Conservation (phyloP, 352 stramenopile genomes). For the Pythium diclinum region DNA sequence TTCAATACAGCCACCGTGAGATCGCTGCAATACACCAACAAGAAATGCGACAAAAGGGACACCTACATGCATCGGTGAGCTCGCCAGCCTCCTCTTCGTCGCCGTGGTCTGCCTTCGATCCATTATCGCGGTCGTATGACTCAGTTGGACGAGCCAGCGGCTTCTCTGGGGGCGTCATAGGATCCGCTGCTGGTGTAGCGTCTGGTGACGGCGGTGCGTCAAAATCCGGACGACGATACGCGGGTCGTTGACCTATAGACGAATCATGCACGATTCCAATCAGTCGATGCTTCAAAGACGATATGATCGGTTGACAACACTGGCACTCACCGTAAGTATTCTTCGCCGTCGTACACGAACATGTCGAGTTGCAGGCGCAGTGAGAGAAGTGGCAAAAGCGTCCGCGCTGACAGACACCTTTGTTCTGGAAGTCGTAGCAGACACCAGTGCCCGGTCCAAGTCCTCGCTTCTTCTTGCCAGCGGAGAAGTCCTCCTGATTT, state of each 20-base stretch:
- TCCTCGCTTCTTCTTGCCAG: conserved; percentile 69
- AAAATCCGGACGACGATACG: conserved; percentile 80
- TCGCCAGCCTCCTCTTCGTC: conserved; percentile 74
- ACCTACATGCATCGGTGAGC: conserved; percentile 57
- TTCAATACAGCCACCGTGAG: neutral
- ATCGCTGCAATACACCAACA: neutral
- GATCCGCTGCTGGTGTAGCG: conserved; percentile 30
- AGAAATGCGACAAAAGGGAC: neutral
- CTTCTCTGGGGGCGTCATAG: conserved; percentile 40
- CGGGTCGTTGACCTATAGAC: conserved; percentile 60
- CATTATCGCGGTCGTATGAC: conserved; percentile 51
- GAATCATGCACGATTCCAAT: neutral
- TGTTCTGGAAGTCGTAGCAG: conserved; percentile 90
- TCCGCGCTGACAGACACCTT: conserved; percentile 78
- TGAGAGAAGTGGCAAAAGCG: conserved; percentile 87
- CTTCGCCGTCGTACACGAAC: conserved; percentile 71
- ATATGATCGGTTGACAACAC: neutral
- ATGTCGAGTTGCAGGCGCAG: conserved; percentile 85
- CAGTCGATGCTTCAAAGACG: neutral
- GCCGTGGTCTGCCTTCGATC: conserved; percentile 31
- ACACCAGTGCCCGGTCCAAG: conserved; percentile 60
- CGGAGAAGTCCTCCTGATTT: conserved; percentile 49
- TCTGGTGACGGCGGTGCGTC: conserved; percentile 72
- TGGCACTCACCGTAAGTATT: conserved; percentile 80
- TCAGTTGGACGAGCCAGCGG: conserved; percentile 34